These are phyloP conservation scores for Mycena vitilis DNA, from an alignment of 768 basidiomycete genomes.

Conservation along the genomic window DNA sequence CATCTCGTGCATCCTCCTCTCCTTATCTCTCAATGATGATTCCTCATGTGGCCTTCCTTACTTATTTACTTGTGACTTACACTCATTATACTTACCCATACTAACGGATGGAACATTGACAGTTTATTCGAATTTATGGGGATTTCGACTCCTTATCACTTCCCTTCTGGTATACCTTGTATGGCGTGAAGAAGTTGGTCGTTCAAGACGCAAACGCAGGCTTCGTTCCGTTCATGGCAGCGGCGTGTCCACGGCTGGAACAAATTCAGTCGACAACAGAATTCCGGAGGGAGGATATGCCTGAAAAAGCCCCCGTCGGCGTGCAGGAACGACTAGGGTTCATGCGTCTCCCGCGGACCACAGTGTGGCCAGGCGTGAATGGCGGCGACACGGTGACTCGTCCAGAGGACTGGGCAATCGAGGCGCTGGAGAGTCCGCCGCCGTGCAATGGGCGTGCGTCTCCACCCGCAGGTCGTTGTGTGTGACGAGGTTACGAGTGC, in stretches of 20 bases:
- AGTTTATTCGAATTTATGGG: too few relatives aligned
- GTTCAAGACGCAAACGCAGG: neutral
- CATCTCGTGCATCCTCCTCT: too few relatives aligned
- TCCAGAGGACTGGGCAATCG: neutral
- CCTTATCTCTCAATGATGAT: too few relatives aligned
- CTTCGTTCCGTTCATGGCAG: constrained; percentile 4
- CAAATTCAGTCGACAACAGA: constrained; percentile 3
- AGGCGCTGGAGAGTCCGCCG: too few relatives aligned
- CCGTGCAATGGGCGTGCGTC: too few relatives aligned
- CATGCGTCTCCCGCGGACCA: neutral
- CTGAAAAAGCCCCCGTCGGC: neutral
- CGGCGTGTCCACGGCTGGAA: constrained; percentile 7
- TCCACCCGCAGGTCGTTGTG: too few relatives aligned
- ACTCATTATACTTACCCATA: too few relatives aligned
- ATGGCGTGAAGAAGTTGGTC: neutral
- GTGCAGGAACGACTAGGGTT: constrained; percentile 2
- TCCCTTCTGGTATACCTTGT: neutral
- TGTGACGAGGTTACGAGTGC: too few relatives aligned
- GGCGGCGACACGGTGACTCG: neutral
- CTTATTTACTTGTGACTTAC: too few relatives aligned
- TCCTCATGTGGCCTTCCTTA: too few relatives aligned
- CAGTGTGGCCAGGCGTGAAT: neutral
- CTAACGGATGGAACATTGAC: too few relatives aligned
- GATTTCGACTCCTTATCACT: too few relatives aligned
- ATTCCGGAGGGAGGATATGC: constrained; percentile 7